phyloP scores from a whole-genome alignment of 164 flowering plant species.

The Vitis riparia region DNA sequence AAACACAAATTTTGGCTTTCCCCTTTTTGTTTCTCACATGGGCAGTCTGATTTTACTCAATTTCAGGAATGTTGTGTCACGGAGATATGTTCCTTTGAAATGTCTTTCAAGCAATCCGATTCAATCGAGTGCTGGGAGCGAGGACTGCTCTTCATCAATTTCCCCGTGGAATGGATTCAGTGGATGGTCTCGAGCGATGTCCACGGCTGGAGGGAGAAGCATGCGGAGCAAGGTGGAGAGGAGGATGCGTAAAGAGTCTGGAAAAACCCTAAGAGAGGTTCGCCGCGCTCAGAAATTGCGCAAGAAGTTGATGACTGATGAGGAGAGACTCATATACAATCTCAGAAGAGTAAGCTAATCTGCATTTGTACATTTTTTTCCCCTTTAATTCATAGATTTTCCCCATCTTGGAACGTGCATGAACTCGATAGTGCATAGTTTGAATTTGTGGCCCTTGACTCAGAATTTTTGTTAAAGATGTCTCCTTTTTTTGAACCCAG shows the following conservation, averaged over 20 bases:
- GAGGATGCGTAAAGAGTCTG: conserved; percentile 74
- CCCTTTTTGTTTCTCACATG: background rate
- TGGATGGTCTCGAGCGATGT: conserved; percentile 49
- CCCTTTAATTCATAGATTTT: background rate
- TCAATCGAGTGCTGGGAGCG: conserved; percentile 10
- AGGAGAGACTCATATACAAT: conserved; percentile 78
- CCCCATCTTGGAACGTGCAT: no score
- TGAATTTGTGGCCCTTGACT: background rate
- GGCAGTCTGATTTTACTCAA: background rate
- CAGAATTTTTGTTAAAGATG: no score
- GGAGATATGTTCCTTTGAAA: conserved; percentile 14
- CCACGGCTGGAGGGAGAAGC: conserved; percentile 51
- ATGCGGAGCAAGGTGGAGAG: conserved; percentile 83
- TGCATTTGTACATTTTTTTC: background rate
- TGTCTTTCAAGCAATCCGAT: conserved; percentile 19
- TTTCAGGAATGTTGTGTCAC: conserved; percentile 23
- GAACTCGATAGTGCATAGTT: background rate
- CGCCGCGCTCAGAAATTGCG: conserved; percentile 63
- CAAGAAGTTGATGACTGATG: conserved; percentile 86
- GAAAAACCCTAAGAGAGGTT: conserved; percentile 64
- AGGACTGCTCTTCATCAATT: conserved; percentile 6
- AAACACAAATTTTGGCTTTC: background rate
- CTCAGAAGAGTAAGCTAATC: conserved; percentile 60
- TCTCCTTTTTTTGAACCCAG: no score
- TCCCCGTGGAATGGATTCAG: conserved; percentile 10